phyloP scores from a whole-genome alignment of 2,329 filamentous ascomycete genomes.

The Alternaria alternata region DNA sequence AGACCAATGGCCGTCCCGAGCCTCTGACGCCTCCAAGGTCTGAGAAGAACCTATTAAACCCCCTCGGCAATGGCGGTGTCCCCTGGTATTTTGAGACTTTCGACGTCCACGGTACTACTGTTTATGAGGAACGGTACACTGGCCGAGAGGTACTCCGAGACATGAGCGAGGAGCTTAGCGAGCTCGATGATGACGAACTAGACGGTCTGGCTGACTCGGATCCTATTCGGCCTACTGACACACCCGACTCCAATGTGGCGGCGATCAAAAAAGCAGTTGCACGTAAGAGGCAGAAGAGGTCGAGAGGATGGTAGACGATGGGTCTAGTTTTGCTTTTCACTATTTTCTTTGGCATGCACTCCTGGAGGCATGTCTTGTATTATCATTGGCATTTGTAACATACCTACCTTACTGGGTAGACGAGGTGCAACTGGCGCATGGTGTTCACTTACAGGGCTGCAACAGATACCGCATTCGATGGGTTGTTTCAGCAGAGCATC shows the following conservation, averaged over 20 bases:
- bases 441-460: conserved; percentile 8
- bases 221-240: conserved; percentile 37
- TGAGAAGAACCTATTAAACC: conserved; percentile 59
- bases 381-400: conserved; percentile 30
- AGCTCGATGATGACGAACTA: conserved; percentile 90
- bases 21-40: conserved; percentile 74
- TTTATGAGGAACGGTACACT: conserved; percentile 75
- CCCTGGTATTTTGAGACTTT: conserved; percentile 89
- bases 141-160: conserved; percentile 74
- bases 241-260: conserved; percentile 33
- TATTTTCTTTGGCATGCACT: conserved; percentile 18
- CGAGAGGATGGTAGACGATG: conserved; percentile 31
- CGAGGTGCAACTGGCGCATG: conserved; percentile 25
- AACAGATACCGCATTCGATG: conserved; percentile 9
- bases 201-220: conserved; percentile 63
- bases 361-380: conserved; percentile 26
- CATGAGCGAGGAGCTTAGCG: conserved; percentile 87
- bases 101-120: conserved; percentile 79
- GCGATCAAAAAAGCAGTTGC: conserved; percentile 39
- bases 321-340: conserved; percentile 5
- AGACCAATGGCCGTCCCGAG: conserved; percentile 33
- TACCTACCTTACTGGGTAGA: conserved; percentile 21
- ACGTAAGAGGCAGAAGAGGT: conserved; percentile 43
- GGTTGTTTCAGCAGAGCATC: conserved; percentile 23
- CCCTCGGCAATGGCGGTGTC: conserved; percentile 69